A percentile compares a stretch with the other conserved stretches of the same genome.
phyloP scores from a whole-genome alignment of 140 eudicot species.

The Erigeron philadelphicus region DNA sequence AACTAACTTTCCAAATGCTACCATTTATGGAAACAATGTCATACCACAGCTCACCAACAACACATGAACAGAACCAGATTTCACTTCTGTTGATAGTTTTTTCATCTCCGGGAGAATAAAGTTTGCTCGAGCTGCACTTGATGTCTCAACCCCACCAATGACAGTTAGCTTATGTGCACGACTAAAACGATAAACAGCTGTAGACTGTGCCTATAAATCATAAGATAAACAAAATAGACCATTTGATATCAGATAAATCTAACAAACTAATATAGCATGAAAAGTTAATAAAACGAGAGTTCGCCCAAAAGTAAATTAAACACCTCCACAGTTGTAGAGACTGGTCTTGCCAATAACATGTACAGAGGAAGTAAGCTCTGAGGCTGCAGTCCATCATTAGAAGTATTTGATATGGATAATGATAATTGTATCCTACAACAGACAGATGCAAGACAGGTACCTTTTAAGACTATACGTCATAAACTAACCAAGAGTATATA shows the following conservation, averaged over 20 bases:
- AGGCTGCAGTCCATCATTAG: conserved; percentile 45
- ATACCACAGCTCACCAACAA: conserved; percentile 91
- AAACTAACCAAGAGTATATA: conserved; percentile 11
- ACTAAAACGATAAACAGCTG: conserved; percentile 64
- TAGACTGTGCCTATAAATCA: conserved; percentile 44
- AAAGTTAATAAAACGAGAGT: conserved; percentile 16
- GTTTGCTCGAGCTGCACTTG: conserved; percentile 45
- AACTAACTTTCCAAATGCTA: conserved; percentile 16
- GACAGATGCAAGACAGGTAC: conserved; percentile 19
- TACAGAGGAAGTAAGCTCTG: conserved; percentile 71
- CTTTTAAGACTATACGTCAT: conserved; percentile 12
- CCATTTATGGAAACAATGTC: conserved; percentile 13
- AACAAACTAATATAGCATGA: conserved; percentile 4
- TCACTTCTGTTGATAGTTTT: conserved; percentile 55
- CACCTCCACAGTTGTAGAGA: conserved; percentile 61
- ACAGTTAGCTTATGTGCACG: conserved; percentile 53
- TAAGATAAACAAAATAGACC: conserved; percentile 5
- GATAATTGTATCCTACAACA: conserved; percentile 72
- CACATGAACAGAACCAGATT: conserved; percentile 52
- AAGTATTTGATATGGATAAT: conserved; percentile 61
- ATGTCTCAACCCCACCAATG: conserved; percentile 42
- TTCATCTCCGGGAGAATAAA: conserved; percentile 77
- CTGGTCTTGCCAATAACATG: conserved; percentile 70
- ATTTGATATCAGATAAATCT: conserved; percentile 23
- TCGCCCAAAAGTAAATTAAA: conserved; percentile 17